Conservation (phyloP, 148 eudicot genomes). For the Heliosperma pusillum region DNA sequence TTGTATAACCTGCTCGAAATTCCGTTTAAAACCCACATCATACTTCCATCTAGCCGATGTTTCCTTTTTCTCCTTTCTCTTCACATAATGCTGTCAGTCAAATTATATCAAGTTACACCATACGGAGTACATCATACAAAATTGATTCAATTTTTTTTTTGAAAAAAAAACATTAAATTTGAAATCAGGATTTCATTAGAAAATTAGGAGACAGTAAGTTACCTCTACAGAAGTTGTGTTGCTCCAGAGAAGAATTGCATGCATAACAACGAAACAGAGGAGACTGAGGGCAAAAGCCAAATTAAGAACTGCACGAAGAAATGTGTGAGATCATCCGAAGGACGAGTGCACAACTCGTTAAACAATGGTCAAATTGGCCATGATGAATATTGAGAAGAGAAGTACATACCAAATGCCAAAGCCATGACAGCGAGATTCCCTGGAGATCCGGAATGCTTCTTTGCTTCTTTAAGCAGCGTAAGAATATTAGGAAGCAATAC, state of each 20-base stretch:
- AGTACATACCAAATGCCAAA: slow-evolving; percentile 68
- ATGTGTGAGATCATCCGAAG: slow-evolving; percentile 43
- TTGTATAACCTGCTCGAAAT: slow-evolving; percentile 68
- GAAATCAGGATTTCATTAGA: too few relatives aligned
- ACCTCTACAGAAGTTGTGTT: slow-evolving; percentile 95
- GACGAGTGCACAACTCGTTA: slow-evolving; percentile 26
- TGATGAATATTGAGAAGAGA: slow-evolving; percentile 12
- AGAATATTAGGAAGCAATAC: slow-evolving; percentile 69
- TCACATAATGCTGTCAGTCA: slow-evolving; percentile 71
- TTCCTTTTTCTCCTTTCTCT: slow-evolving; percentile 81
- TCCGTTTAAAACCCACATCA: slow-evolving; percentile 68
- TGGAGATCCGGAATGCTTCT: slow-evolving; percentile 48
- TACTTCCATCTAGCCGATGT: slow-evolving; percentile 67
- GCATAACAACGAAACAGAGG: slow-evolving; percentile 78
- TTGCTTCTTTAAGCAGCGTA: slow-evolving; percentile 53
- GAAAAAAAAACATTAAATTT: too few relatives aligned
- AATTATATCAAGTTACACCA: not conserved
- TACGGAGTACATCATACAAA: not conserved
- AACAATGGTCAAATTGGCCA: not conserved
- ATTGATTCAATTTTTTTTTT: too few relatives aligned
- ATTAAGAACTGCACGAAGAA: slow-evolving; percentile 82
- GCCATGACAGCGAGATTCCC: slow-evolving; percentile 67
- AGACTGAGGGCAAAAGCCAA: slow-evolving; percentile 87
- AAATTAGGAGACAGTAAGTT: not conserved
- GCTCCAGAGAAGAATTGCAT: slow-evolving; percentile 71